phyloP scores from a whole-genome alignment of 495 filamentous ascomycete genomes.

The Penicillium antarcticum region DNA sequence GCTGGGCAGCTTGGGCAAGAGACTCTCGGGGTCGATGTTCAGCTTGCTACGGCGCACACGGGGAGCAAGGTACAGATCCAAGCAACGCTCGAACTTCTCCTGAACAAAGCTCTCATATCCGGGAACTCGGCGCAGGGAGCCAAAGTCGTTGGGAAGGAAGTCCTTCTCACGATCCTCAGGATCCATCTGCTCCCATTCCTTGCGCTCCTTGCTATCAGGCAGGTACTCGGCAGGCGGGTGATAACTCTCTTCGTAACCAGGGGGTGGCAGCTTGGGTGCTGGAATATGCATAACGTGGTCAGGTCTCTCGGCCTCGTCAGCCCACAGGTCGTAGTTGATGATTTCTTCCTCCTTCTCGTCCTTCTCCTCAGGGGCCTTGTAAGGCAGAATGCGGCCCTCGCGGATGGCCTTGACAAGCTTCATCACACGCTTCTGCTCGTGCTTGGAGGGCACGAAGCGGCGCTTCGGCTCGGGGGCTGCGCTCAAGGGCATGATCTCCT shows the following conservation, averaged over 20 bases:
- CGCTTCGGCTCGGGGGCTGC: slow-evolving; percentile 94
- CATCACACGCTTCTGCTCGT: slow-evolving; percentile 95
- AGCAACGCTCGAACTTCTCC: slow-evolving; percentile 90
- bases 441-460: slow-evolving; percentile 95
- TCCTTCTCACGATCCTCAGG: slow-evolving; percentile 89
- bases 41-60: slow-evolving; percentile 87
- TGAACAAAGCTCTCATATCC: slow-evolving; percentile 90
- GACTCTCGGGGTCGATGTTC: slow-evolving; percentile 91
- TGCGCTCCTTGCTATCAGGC: slow-evolving; percentile 77
- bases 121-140: slow-evolving; percentile 83
- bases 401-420: slow-evolving; percentile 95
- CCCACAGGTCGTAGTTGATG: slow-evolving; percentile 89
- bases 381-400: slow-evolving; percentile 91
- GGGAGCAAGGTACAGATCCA: slow-evolving; percentile 94
- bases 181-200: slow-evolving; percentile 84
- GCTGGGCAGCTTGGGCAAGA: slow-evolving; percentile 91
- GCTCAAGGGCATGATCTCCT: slow-evolving; percentile 91
- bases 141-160: slow-evolving; percentile 76
- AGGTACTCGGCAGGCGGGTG: slow-evolving; percentile 96
- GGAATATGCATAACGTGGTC: slow-evolving; percentile 92
- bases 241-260: slow-evolving; percentile 91
- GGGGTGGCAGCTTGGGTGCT: slow-evolving; percentile 92
- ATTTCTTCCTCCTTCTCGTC: slow-evolving; percentile 67
- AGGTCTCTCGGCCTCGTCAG: slow-evolving; percentile 77
- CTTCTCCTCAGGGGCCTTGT: slow-evolving; percentile 74